Evolutionary conservation across 257 asterid species (phyloP).

Genomic region (Plantago elongata): DNA sequence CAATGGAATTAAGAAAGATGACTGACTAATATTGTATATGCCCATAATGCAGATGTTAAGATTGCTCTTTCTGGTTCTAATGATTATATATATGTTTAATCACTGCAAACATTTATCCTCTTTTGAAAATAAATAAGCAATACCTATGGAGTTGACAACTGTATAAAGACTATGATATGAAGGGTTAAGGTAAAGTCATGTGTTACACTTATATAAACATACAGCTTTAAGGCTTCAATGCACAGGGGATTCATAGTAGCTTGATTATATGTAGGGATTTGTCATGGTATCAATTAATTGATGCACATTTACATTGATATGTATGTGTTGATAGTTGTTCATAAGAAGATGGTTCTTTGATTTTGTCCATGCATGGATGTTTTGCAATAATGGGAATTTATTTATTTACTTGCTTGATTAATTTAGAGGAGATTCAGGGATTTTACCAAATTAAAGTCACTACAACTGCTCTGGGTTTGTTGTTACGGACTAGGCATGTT

Average conservation of each 20-base stretch:
- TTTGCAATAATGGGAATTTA: slow-evolving; percentile 1
- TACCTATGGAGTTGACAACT: no score
- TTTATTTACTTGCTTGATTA: slow-evolving; percentile 22
- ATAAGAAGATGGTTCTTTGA: background rate
- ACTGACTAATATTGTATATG: background rate
- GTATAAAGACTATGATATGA: no score
- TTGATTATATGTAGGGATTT: background rate
- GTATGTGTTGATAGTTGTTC: background rate
- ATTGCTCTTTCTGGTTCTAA: no score
- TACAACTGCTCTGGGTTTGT: slow-evolving; percentile 79
- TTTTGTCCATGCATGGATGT: background rate
- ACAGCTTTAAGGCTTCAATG: no score
- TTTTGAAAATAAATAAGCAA: no score
- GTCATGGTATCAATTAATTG: no score
- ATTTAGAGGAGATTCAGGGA: slow-evolving; percentile 88
- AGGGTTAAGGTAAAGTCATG: no score
- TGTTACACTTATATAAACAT: no score
- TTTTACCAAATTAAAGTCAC: slow-evolving; percentile 93
- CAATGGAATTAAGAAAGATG: background rate
- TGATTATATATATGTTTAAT: no score
- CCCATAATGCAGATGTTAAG: slow-evolving; percentile 2
- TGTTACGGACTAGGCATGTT: slow-evolving; percentile 67
- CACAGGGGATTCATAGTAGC: background rate
- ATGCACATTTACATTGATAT: no score
- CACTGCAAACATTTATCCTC: no score